These are phyloP conservation scores for Daldinia caldariorum DNA, from an alignment of 495 filamentous ascomycete genomes.

Conservation along the genomic window DNA sequence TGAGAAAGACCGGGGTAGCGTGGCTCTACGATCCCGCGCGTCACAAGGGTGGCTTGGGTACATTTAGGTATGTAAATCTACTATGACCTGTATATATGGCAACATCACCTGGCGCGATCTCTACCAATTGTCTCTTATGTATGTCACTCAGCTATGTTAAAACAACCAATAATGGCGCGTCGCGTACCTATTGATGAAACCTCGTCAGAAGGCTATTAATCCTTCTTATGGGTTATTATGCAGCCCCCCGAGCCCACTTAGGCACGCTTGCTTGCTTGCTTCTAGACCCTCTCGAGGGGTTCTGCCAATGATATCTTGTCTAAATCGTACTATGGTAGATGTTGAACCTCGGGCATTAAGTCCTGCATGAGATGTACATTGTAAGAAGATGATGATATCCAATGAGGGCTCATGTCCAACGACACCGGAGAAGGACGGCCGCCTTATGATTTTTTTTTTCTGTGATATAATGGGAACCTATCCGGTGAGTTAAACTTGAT, in stretches of 20 bases:
- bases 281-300: slow-evolving; percentile 27
- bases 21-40: slow-evolving; percentile 31
- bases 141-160: slow-evolving; percentile 31
- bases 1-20: slow-evolving; percentile 21
- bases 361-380: slow-evolving; percentile 23
- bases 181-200: slow-evolving; percentile 35
- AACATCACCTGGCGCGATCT: slow-evolving; percentile 37
- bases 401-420: neutral
- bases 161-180: slow-evolving; percentile 32
- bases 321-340: neutral
- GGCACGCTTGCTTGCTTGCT: slow-evolving; percentile 39
- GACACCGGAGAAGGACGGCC: neutral
- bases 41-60: slow-evolving; percentile 26
- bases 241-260: slow-evolving; percentile 33
- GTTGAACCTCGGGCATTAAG: slow-evolving; percentile 29
- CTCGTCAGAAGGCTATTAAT: slow-evolving; percentile 39
- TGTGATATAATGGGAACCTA: neutral
- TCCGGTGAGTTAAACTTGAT: neutral
- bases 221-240: slow-evolving; percentile 14
- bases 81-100: slow-evolving; percentile 39
- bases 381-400: neutral
- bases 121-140: slow-evolving; percentile 29
- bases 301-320: slow-evolving; percentile 25
- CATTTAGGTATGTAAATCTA: slow-evolving; percentile 7
- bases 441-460: neutral